Conservation (phyloP, 306 rosid genomes). For the Acacia confusa region DNA sequence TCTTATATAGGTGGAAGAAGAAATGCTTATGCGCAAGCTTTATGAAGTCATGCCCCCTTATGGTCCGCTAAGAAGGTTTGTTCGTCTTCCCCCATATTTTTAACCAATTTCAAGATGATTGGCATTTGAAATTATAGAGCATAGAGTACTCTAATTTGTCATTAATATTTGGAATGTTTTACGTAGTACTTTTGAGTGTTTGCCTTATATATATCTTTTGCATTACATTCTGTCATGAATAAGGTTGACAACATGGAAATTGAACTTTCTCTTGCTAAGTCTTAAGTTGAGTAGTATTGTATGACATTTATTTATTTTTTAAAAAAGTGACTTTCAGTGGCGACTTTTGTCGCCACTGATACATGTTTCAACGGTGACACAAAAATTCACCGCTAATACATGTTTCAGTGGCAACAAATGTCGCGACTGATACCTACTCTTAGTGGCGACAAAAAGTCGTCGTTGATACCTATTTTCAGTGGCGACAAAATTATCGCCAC, state of each 20-base stretch:
- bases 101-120: neutral
- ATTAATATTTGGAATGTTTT: neutral
- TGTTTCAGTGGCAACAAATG: too few relatives aligned
- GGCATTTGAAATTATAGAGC: neutral
- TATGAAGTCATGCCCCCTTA: constrained; percentile 32
- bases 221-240: neutral
- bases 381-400: too few relatives aligned
- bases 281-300: too few relatives aligned
- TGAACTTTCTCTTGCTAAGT: too few relatives aligned
- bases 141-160: neutral
- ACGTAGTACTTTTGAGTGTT: neutral
- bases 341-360: too few relatives aligned
- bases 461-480: too few relatives aligned
- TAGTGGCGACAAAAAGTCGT: too few relatives aligned
- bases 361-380: too few relatives aligned
- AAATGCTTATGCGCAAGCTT: constrained; percentile 42
- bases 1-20: constrained; percentile 41
- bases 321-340: too few relatives aligned
- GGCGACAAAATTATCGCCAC: too few relatives aligned
- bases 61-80: constrained; percentile 24
- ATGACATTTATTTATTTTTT: too few relatives aligned
- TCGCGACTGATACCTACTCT: too few relatives aligned
- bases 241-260: neutral
- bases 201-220: neutral
- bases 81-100: neutral